Evolutionary conservation across 768 basidiomycete genomes (phyloP), one percentile per base, ranked within the genome.

Genomic region (Aureoboletus auriporus): DNA sequence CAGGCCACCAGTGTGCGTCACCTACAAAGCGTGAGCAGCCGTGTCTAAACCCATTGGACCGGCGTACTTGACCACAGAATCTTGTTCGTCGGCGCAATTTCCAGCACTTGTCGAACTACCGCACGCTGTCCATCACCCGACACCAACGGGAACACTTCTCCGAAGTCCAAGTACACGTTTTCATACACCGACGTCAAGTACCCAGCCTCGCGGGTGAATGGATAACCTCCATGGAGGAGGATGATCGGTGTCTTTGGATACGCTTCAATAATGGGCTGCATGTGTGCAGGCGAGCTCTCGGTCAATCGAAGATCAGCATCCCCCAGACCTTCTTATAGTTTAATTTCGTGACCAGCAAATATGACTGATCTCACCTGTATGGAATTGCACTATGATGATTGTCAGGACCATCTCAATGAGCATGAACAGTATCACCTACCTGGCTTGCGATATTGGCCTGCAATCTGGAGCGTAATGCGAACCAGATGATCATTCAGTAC

Each of bases 151-250:
- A 88, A 90, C 16, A 89, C 70, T 76, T 86, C 84, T 35, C 89
- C 88, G 61, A 90, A 86, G 64, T 91, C 89, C 39, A 89, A 69
- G 57, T 77, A 89, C 10, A 89, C 87, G 53, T 90, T 90, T 42
- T 70, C 60, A 54, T 89, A 89, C 10, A 84, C 77, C 0, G 86
- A 71, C 0, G 85, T 73, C 42, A 91, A 73, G 63, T 90, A 91
- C 6, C 84, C 86, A 6, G 86, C 87, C 49, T 91, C 88, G 36
- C 83, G 77, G 5, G 80, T 85, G 62, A 77, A 89, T 0, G 89
- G 89, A 57, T 90, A 91, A n/a, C 82, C 75, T 4, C 85, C 75
- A 58, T 90, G 89, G 1, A 91, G 71, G 13, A 91, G 73, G n/a
- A 91, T 78, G 49, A 91, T 77, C 5, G 62, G 73, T 3, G 84